phyloP scores from a whole-genome alignment of 768 basidiomycete species.

The Lactarius sanguifluus region DNA sequence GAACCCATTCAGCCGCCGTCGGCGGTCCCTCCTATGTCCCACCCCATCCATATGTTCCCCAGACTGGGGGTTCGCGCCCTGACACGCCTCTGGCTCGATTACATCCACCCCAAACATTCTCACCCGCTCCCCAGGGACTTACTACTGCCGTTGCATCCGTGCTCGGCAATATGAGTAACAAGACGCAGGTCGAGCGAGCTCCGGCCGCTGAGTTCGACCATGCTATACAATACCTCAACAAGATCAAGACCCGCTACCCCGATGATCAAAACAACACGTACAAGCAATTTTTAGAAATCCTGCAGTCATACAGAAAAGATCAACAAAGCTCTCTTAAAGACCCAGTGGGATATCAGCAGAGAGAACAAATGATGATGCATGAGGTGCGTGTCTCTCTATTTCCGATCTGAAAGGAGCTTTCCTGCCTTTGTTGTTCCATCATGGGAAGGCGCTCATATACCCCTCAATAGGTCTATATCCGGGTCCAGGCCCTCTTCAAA shows the following conservation, averaged over 20 bases:
- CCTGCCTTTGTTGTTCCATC: neutral
- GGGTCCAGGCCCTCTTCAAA: conserved; percentile 79
- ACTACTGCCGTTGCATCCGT: conserved; percentile 28
- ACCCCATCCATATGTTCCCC: conserved; percentile 40
- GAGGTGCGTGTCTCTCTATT: conserved; percentile 51
- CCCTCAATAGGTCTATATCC: conserved; percentile 74
- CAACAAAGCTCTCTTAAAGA: conserved; percentile 46
- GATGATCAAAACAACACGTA: conserved; percentile 85
- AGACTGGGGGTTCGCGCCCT: conserved; percentile 37
- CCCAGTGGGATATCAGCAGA: conserved; percentile 24
- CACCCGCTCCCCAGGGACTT: conserved; percentile 37
- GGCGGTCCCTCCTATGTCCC: conserved; percentile 35
- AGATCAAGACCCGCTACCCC: conserved; percentile 90
- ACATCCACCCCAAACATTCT: conserved; percentile 45
- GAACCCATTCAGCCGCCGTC: conserved; percentile 36
- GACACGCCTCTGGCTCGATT: conserved; percentile 33
- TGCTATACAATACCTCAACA: conserved; percentile 97
- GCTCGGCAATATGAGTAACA: conserved; percentile 35
- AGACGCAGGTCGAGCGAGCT: conserved; percentile 50
- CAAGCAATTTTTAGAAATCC: conserved; percentile 85
- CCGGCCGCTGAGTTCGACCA: conserved; percentile 79
- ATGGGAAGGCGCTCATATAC: neutral
- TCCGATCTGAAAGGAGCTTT: conserved; percentile 4
- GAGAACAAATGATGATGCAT: conserved; percentile 59
- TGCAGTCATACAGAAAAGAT: conserved; percentile 87